These are phyloP conservation scores for Linnemannia schmuckeri DNA, from an alignment of 192 early-diverging fungal genomes.

Conservation along the genomic window DNA sequence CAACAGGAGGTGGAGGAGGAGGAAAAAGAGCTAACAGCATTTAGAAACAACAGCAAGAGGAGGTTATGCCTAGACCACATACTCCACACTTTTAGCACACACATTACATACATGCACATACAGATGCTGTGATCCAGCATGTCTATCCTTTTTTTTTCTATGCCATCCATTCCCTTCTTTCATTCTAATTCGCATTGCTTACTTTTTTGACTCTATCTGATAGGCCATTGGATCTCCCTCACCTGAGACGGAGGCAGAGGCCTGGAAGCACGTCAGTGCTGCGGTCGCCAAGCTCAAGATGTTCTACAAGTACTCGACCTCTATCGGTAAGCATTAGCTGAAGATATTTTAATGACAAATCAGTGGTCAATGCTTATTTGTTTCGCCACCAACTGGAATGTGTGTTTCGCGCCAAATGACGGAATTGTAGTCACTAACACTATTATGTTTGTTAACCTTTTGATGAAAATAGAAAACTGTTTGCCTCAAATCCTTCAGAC, in stretches of 20 bases:
- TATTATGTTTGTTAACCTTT: slow-evolving; percentile 8
- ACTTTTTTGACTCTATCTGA: not conserved
- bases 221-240: slow-evolving; percentile 90
- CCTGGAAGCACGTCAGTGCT: slow-evolving; percentile 88
- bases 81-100: not conserved
- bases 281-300: slow-evolving; percentile 81
- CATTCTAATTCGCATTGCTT: not conserved
- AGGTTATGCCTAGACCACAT: not conserved
- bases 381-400: not conserved
- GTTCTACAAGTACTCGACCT: slow-evolving; percentile 84
- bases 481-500: slow-evolving; percentile 74
- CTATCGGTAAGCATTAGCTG: slow-evolving; percentile 71
- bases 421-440: not conserved
- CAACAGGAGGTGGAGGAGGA: not conserved
- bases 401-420: not conserved
- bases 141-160: not conserved
- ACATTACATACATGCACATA: not conserved
- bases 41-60: not conserved
- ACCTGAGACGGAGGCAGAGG: slow-evolving; percentile 87
- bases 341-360: not conserved
- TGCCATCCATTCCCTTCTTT: not conserved
- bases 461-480: slow-evolving; percentile 62
- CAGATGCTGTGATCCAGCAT: not conserved
- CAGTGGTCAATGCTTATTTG: not conserved
- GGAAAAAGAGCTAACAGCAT: not conserved